Evolutionary conservation across 2,329 filamentous ascomycete genomes (phyloP), one percentile per base, ranked within the genome.

Genomic region (Graphiopsis chlorocephala): DNA sequence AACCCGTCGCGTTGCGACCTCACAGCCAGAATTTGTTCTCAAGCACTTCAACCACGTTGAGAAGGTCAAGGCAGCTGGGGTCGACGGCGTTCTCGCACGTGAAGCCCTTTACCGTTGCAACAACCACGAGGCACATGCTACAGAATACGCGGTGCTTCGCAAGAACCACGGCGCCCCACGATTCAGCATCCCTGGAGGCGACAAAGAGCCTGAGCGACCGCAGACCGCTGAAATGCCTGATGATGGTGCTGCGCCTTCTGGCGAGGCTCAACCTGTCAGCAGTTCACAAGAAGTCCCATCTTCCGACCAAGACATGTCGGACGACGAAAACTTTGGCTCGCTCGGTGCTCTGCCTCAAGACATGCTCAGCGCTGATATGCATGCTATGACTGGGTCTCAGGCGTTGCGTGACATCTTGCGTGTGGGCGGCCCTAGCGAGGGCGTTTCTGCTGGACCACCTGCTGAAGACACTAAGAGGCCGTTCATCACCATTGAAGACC

Each of bases 31-130:
- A 20, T 88, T 88, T 74, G 80, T 81, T 50, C 75, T 85, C 17
- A 75, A 76, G 28, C 82, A 81, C 65, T 72, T 72, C 14, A 83
- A 85, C 0, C 71, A 76, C 20, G 67, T 81, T 31, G 68, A 72
- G 1, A 80, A 79, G 29, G 72, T 87, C 20, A 77, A 75, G 55
- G 80, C 82, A 10, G 80, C 81, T 63, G 83, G 82, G 1, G 86
- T 81, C 65, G 82, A 87, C 23, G 80, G 84, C 50, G 85, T 86
- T 14, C 81, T 97, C 61, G 89, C 85, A 7, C 84, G 85, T 33
- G 94, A 98, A 77, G 93, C 91, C 31, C 80, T 95, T 0, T 97
- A 92, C 75, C 88, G 94, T 63, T 91, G 91, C 71, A 90, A 92
- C 72, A 91, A 92, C 64, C 84, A 85, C 61, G 71, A 78, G 4